Base-by-base conservation (phyloP, 148 eudicot species). In the Camellia japonica region DNA sequence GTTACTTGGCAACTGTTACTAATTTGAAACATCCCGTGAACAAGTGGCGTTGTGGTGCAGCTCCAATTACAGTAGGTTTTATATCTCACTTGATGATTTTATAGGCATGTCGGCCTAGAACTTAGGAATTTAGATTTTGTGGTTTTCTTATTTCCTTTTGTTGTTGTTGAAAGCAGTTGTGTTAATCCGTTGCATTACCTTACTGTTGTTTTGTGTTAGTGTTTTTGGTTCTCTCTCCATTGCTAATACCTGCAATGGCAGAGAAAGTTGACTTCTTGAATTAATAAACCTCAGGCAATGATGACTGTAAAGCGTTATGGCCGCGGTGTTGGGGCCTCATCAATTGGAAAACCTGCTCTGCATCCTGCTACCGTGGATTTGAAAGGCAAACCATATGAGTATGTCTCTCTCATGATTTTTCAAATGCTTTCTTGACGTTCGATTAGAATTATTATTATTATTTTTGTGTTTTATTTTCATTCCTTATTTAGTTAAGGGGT, bases 31-130 rank as follows among this genome's bases (percentile, higher is more conserved):
- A 87, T 79, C 97, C 98, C 19, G 88, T 85, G 16, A 92, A 94
- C 81, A 92, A 92, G 89, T 96, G 99, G 99, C 90, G 89, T 43
- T 96, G 99, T 86, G 99, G 98, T 74, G 99, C 99, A 76, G 98
- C 99, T 85, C 99, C 99, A 41, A 89, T 94, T 69, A 91, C 99
- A 23, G 99, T 96, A 90, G 49, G 89, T 61, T 69, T 68, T 71
- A 30, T 55, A 16, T 80, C 30, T 30, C 73, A n/a, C 8, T 55
- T 78, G 2, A n/a, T 78, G 11, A 13, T 15, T 60, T 59, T 20
- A 42, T 61, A 75, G 54, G 49, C 41, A 60, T 76, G 58, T 76
- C 71, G 55, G 38, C 16, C 10, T 52, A 14, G 72, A 61, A 80
- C 51, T 20, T 49, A 3, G 42, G 59, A 62, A 73, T 7, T 16